Evolutionary conservation across 192 early-diverging fungal species (phyloP), one percentile per base, ranked within the genome.

Genomic region (Chytriomyces sp.): DNA sequence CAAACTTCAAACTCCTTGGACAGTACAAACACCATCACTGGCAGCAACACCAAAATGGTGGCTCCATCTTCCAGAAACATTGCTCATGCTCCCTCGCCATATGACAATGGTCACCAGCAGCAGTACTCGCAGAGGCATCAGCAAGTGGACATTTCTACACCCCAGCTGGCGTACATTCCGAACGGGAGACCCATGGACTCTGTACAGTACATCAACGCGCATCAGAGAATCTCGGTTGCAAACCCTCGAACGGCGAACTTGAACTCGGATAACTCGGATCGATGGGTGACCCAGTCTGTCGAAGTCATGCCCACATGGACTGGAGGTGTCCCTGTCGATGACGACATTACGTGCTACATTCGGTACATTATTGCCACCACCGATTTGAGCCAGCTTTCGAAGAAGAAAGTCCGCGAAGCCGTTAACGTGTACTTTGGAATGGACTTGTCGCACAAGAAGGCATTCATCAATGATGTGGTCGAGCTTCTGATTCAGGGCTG

Each of bases 361-460:
- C 87, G 89, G 46, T 85, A 87, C 49, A 89, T 97, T 24, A 80
- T 97, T 26, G 77, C 81, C 45, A 89, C 85, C 2, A 82, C 91
- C 16, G 92, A 95, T 76, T 80, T 96, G 67, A 89, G 89, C 78
- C 82, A 84, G 1, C 82, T 95, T 47, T 94, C 94, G 45, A 95
- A 95, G 84, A 92, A 92, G 79, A 91, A 91, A 78, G 92, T 97
- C 64, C 86, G 93, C 7, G 89, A 92, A 46, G 87, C 90, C 65
- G 75, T 95, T 47, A 82, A 86, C 7, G 78, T 76, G 3, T 77
- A 89, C 43, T 96, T 93, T 81, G 89, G 91, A 26, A 61, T 89
- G 16, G 93, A 97, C 65, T 77, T 95, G 82, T 76, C 79, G 0
- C 53, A 78, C 6, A 81, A 86, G 74, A 89, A 91, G 74, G 60